Percentiles rank a stretch among this genome's conserved stretches.
phyloP scores from a whole-genome alignment of 345 rosid species.

The Trapa incisa region DNA sequence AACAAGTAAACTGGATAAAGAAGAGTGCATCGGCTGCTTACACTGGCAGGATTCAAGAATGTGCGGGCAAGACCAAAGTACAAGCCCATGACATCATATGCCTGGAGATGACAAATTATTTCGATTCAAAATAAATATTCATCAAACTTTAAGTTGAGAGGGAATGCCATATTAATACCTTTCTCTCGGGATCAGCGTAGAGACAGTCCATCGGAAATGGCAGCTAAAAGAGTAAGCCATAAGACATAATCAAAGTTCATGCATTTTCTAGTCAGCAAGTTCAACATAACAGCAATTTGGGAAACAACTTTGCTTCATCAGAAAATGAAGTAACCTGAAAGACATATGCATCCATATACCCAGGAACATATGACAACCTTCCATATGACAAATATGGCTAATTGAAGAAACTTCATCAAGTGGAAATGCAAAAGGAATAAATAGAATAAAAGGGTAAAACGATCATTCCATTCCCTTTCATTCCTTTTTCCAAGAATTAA shows the following conservation, averaged over 20 bases:
- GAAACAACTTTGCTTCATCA: neutral
- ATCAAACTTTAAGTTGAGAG: neutral
- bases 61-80: conserved; percentile 77
- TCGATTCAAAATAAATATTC: neutral
- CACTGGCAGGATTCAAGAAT: conserved; percentile 78
- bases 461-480: neutral
- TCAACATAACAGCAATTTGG: neutral
- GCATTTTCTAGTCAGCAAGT: neutral
- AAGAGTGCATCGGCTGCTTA: conserved; percentile 16
- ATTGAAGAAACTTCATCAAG: no score
- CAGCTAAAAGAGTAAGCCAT: conserved; percentile 28
- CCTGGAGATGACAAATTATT: conserved; percentile 27
- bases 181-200: conserved; percentile 77
- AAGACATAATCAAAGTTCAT: neutral
- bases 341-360: neutral
- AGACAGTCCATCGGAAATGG: conserved; percentile 82
- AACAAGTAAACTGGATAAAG: neutral
- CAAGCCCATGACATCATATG: conserved; percentile 68
- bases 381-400: no score
- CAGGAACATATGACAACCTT: no score
- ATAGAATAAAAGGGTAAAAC: no score
- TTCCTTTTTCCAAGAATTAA: neutral
- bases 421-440: no score
- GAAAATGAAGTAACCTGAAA: neutral
- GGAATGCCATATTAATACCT: conserved; percentile 26